Base-by-base conservation (phyloP, 1,284 basidiomycete species). In the Cutaneotrichosporon arboriforme region DNA sequence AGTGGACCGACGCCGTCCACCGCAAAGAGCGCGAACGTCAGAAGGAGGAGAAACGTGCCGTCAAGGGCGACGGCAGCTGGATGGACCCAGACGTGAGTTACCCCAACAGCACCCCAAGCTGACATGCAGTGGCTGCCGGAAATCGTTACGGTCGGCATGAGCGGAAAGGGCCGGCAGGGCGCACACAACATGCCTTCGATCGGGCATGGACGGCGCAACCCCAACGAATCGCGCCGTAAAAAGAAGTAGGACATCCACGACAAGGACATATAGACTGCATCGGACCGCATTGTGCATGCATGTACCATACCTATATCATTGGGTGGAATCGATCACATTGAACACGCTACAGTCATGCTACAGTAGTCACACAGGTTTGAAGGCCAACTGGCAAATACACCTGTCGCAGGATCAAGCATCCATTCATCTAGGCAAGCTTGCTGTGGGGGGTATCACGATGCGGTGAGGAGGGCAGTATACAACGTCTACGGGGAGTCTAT, bases 201-300 rank as follows among this genome's bases (percentile, higher is more conserved):
- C 64, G 91, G 91, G 4, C 81, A 85, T 66, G 91, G 91, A 18
- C 80, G 83, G 66, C 86, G 81, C 69, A 96, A 96, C 76, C 90
- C 90, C 2, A 94, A 92, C 68, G 86, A 85, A 71, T 80, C 81
- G 69, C 79, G 80, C 68, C 79, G 71, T 57, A 59, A 56, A 54
- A 42, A 43, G 26, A 51, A 46, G 46, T 55, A 51, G 40, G 9
- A 41, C 8, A n/a, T n/a, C n/a, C n/a, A n/a, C n/a, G n/a, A 8
- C 9, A 4, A 22, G 14, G 10, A 34, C 26, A 18, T 35, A 15
- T 35, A 44, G 42, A 35, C 26, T 45, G 33, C 15, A 8, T 34
- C n/a, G 42, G 26, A 34, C 10, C 26, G 26, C 10, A 31, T 31
- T 7, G 26, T 31, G 15, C n/a, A 44, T 44, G 42, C 26, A 44